A percentile compares a stretch with the other conserved stretches of the same genome.
Evolutionary conservation across 164 flowering plant genomes (phyloP).

Genomic region (Vitis cinerea): DNA sequence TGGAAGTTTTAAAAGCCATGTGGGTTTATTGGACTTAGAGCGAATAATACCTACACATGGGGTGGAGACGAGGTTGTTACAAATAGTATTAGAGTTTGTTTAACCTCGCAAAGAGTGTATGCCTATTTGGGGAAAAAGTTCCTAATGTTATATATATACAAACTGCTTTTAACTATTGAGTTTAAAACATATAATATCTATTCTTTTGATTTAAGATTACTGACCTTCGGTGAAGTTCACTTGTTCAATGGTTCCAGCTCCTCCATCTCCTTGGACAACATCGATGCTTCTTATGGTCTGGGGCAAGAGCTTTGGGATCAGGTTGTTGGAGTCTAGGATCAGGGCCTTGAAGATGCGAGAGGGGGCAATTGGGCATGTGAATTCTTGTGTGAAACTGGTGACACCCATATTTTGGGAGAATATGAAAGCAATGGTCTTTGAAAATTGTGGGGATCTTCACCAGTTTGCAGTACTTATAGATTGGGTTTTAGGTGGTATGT

Average conservation of each 20-base stretch:
- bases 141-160: no score
- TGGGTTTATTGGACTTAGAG: no score
- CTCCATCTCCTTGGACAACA: constrained; percentile 35
- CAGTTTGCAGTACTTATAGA: no score
- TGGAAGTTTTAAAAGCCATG: no score
- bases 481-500: no score
- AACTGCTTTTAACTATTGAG: background rate
- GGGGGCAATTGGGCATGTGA: constrained; percentile 23
- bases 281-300: constrained; percentile 24
- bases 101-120: no score
- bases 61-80: no score
- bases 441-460: background rate
- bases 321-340: constrained; percentile 29
- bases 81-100: no score
- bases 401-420: constrained; percentile 26
- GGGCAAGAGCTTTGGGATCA: constrained; percentile 36
- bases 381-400: constrained; percentile 17
- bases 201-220: background rate
- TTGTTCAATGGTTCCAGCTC: constrained; percentile 35
- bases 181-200: background rate
- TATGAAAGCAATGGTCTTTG: background rate
- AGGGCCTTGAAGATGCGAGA: constrained; percentile 33
- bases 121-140: no score
- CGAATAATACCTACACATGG: no score
- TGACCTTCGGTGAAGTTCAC: constrained; percentile 35